Conservation (phyloP, 805 yeast genomes). For the Nakazawaea molendinolei region DNA sequence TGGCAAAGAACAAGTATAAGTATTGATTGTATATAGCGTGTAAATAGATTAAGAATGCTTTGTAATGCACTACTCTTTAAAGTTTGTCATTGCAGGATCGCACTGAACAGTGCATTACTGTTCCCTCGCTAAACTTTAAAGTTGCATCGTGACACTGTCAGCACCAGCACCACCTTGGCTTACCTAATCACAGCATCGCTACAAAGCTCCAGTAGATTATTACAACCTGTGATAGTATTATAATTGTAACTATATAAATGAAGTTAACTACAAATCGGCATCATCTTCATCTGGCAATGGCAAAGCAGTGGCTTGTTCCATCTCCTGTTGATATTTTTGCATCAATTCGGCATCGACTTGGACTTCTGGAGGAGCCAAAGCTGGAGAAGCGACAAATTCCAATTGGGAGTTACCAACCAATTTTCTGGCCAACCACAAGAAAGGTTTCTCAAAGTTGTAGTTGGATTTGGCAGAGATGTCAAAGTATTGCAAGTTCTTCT, state of each 20-base stretch:
- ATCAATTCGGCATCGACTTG: conserved; percentile 93
- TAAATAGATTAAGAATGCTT: conserved; percentile 2
- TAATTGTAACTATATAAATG: no score
- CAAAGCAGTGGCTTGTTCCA: conserved; percentile 98
- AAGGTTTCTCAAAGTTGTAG: conserved; percentile 99
- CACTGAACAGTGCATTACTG: no score
- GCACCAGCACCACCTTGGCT: no score
- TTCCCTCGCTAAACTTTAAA: no score
- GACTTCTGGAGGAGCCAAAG: conserved; percentile 99
- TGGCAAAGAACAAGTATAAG: conserved; percentile 6
- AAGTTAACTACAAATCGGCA: conserved; percentile 76
- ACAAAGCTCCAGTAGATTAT: no score
- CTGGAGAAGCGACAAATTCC: conserved; percentile 99
- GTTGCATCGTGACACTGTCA: no score
- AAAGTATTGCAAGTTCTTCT: conserved; percentile 99
- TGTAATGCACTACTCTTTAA: no score
- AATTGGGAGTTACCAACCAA: conserved; percentile 96
- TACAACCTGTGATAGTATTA: no score
- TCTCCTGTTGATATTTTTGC: conserved; percentile 98
- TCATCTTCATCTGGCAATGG: conserved; percentile 99
- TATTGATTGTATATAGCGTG: conserved; percentile 1
- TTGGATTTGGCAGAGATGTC: conserved; percentile 99
- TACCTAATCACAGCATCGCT: no score
- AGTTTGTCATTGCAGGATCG: no score
- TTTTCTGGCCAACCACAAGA: conserved; percentile 99